phyloP scores from a whole-genome alignment of 192 early-diverging fungal species.

The Umbelopsis isabellina region DNA sequence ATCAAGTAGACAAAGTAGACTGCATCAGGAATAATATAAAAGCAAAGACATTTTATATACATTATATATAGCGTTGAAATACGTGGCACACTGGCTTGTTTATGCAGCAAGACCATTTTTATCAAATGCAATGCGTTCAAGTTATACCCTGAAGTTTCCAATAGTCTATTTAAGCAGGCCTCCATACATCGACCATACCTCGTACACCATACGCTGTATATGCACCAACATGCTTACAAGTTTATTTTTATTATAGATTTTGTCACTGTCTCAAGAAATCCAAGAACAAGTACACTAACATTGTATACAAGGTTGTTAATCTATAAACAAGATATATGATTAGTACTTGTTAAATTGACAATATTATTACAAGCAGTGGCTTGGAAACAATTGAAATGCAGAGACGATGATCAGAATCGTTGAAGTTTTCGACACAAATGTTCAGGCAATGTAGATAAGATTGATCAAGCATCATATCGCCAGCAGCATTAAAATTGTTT shows the following conservation, averaged over 20 bases:
- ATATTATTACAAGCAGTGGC: background rate
- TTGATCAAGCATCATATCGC: slow-evolving; percentile 34
- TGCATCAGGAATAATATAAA: too few relatives aligned
- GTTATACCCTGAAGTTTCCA: too few relatives aligned
- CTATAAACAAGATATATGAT: background rate
- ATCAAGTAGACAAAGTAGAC: too few relatives aligned
- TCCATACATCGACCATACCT: background rate
- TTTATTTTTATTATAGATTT: slow-evolving; percentile 16
- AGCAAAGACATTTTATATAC: too few relatives aligned
- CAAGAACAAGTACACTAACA: slow-evolving; percentile 19
- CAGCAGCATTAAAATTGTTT: slow-evolving; percentile 8
- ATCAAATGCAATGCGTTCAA: too few relatives aligned
- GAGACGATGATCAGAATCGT: slow-evolving; percentile 25
- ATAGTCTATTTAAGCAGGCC: too few relatives aligned
- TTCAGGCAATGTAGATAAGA: slow-evolving; percentile 68
- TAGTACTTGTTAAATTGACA: background rate
- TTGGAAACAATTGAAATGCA: slow-evolving; percentile 10
- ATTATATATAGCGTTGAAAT: too few relatives aligned
- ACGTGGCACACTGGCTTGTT: too few relatives aligned
- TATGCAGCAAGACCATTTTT: too few relatives aligned
- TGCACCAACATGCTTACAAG: slow-evolving; percentile 6
- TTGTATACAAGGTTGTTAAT: slow-evolving; percentile 3
- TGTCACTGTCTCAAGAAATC: slow-evolving; percentile 10
- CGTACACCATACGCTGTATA: background rate
- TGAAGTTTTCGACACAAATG: slow-evolving; percentile 42